These are phyloP conservation scores for Pterulicium gracile DNA, from an alignment of 1,284 basidiomycete species.

Conservation along the genomic window DNA sequence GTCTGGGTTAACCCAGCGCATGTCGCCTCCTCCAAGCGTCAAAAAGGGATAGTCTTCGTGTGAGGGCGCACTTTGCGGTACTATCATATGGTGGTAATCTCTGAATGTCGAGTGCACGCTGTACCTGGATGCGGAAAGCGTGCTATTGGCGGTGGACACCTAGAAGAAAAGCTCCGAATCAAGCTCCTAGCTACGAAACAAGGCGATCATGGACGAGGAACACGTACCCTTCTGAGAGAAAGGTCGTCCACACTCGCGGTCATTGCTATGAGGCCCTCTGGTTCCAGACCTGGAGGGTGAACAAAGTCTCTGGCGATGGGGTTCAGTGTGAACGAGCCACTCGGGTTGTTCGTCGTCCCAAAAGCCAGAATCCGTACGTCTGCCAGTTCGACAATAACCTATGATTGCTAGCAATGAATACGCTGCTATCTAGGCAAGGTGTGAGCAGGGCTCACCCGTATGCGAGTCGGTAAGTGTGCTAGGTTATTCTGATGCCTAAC, in stretches of 20 bases:
- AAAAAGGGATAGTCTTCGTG: slow-evolving; percentile 61
- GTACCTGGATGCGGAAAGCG: slow-evolving; percentile 7
- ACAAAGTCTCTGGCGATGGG: slow-evolving; percentile 53
- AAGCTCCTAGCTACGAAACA: neutral
- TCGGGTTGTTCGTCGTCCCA: slow-evolving; percentile 49
- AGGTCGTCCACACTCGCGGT: slow-evolving; percentile 14
- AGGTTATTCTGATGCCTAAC: slow-evolving; percentile 53
- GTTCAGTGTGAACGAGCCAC: slow-evolving; percentile 47
- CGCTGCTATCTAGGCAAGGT: slow-evolving; percentile 2
- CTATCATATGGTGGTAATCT: slow-evolving; percentile 24
- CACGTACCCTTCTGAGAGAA: neutral
- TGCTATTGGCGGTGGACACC: slow-evolving; percentile 3
- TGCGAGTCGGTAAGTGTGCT: slow-evolving; percentile 47
- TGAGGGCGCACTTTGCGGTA: slow-evolving; percentile 42
- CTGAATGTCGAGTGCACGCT: slow-evolving; percentile 21
- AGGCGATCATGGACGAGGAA: neutral
- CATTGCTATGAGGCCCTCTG: slow-evolving; percentile 7
- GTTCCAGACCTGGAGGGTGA: slow-evolving; percentile 53
- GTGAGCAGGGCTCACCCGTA: slow-evolving; percentile 30
- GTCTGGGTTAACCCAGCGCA: slow-evolving; percentile 46
- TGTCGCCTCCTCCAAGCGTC: slow-evolving; percentile 57
- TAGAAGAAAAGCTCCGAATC: slow-evolving; percentile 1
- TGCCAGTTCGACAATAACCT: slow-evolving; percentile 58
- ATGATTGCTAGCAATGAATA: slow-evolving; percentile 8
- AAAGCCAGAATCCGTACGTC: slow-evolving; percentile 68